phyloP scores from a whole-genome alignment of 176 grass and related monocot genomes.

The Oryza nivara region DNA sequence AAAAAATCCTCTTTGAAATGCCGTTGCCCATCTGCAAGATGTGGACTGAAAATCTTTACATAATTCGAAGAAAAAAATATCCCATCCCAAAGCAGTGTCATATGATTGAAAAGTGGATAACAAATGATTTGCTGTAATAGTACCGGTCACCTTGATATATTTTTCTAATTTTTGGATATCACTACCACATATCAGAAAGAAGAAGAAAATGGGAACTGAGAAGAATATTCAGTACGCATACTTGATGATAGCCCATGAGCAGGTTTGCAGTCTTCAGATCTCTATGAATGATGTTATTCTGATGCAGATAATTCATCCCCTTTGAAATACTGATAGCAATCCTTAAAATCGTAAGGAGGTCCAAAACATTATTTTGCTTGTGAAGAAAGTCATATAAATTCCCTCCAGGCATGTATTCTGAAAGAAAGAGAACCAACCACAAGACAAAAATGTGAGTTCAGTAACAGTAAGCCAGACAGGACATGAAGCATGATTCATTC shows the following conservation, averaged over 20 bases:
- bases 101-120: constrained; percentile 4
- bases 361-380: constrained; percentile 62
- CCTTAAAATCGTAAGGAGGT: constrained; percentile 59
- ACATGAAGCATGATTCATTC: neutral
- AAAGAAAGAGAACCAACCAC: constrained; percentile 45
- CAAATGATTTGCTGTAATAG: neutral
- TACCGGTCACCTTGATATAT: neutral
- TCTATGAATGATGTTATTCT: constrained; percentile 88
- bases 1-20: neutral
- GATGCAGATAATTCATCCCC: constrained; percentile 91
- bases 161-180: constrained; percentile 5
- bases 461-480: neutral
- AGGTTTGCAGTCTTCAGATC: constrained; percentile 95
- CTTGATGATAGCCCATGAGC: constrained; percentile 68
- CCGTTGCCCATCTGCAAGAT: constrained; percentile 15
- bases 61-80: neutral
- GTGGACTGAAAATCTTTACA: constrained; percentile 4
- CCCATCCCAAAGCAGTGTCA: neutral
- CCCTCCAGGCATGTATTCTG: constrained; percentile 88
- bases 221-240: constrained; percentile 45
- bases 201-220: constrained; percentile 26
- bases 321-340: constrained; percentile 72
- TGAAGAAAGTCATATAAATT: constrained; percentile 89
- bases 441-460: constrained; percentile 7
- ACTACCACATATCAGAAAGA: neutral